phyloP scores from a whole-genome alignment of 2,329 filamentous ascomycete species.

The Zymoseptoria pseudotritici region DNA sequence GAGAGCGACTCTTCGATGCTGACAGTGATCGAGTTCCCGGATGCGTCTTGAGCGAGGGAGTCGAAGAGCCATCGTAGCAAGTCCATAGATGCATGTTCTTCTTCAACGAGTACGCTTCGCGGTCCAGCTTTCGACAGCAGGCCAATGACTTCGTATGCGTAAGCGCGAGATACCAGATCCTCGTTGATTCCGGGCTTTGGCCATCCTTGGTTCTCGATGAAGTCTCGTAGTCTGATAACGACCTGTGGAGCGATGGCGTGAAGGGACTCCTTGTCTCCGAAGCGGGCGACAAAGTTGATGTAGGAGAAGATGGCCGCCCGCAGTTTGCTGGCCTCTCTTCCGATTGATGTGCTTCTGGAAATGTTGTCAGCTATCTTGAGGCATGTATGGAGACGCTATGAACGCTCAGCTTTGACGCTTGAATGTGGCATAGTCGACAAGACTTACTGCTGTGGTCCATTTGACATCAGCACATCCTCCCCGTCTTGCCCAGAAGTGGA shows the following conservation, averaged over 20 bases:
- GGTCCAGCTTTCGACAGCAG: constrained; percentile 63
- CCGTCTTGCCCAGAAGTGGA: constrained; percentile 31
- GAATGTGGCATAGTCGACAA: not conserved
- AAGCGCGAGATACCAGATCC: constrained; percentile 61
- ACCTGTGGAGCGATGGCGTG: constrained; percentile 59
- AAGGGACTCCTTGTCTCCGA: constrained; percentile 57
- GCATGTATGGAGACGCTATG: not conserved
- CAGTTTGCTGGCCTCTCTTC: constrained; percentile 70
- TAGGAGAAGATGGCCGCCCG: constrained; percentile 78
- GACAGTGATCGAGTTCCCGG: constrained; percentile 64
- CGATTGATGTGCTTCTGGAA: constrained; percentile 42
- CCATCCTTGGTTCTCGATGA: constrained; percentile 78
- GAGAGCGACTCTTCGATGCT: constrained; percentile 87
- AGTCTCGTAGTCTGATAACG: constrained; percentile 61
- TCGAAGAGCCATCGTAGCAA: constrained; percentile 72
- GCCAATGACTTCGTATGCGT: constrained; percentile 87
- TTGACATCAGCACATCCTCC: constrained; percentile 27
- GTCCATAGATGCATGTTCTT: constrained; percentile 39
- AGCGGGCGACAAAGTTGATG: constrained; percentile 75
- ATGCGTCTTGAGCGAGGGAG: constrained; percentile 72
- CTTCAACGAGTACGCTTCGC: constrained; percentile 46
- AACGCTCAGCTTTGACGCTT: constrained; percentile 10
- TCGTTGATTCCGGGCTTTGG: constrained; percentile 53
- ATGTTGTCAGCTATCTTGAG: constrained; percentile 8
- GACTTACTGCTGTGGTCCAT: constrained; percentile 22